phyloP scores from a whole-genome alignment of 192 early-diverging fungal genomes.

The Linnemannia zychae region DNA sequence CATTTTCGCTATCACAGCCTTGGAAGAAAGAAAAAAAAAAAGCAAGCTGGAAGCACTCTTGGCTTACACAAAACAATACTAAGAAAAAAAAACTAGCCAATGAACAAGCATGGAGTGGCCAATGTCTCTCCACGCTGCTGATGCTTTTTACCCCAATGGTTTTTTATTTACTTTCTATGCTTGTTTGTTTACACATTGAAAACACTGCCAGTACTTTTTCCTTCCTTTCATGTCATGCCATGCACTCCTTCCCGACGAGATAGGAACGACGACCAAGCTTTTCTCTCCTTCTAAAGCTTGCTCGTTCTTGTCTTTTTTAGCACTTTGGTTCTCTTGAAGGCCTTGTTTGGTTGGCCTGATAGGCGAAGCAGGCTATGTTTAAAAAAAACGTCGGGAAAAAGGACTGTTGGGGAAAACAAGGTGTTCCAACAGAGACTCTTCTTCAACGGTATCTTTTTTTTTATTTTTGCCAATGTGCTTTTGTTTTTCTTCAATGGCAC shows the following conservation, averaged over 20 bases:
- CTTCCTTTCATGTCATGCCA: not conserved
- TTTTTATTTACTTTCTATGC: constrained; percentile 4
- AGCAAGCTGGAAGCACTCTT: not conserved
- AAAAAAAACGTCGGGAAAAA: not conserved
- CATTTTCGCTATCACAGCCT: not conserved
- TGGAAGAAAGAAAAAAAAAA: too few species aligned
- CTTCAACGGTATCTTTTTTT: not conserved
- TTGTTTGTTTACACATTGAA: not conserved
- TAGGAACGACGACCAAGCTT: not conserved
- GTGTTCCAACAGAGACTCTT: too few species aligned
- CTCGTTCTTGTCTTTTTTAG: not conserved
- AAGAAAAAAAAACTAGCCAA: not conserved
- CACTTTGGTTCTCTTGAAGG: not conserved
- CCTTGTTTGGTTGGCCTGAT: not conserved
- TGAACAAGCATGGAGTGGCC: not conserved
- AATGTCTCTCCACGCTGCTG: not conserved
- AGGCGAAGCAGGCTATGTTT: not conserved
- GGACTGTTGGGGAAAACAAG: not conserved
- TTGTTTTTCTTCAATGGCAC: not conserved
- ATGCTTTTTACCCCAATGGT: not conserved
- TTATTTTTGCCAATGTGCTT: not conserved
- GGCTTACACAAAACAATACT: not conserved
- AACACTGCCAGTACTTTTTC: not conserved
- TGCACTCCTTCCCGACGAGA: not conserved
- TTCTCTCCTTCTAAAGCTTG: not conserved